Percentiles rank a stretch among this genome's conserved stretches.
phyloP scores from a whole-genome alignment of 192 early-diverging fungal genomes.

The Entomortierella chlamydospora region DNA sequence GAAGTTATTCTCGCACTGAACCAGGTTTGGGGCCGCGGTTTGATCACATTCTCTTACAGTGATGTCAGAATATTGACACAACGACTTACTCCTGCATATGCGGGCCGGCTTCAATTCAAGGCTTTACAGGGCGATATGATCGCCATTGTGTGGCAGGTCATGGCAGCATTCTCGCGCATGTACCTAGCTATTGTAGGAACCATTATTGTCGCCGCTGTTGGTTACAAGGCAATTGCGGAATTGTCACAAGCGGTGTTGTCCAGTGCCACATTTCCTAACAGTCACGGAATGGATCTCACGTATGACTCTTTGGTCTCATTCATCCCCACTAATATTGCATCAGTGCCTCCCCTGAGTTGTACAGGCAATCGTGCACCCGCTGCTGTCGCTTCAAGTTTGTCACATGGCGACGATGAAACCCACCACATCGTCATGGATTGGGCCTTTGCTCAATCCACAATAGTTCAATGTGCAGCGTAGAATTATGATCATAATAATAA shows the following conservation, averaged over 20 bases:
- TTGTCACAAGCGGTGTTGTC: constrained; percentile 5
- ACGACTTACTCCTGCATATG: constrained; percentile 48
- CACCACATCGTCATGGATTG: constrained; percentile 1
- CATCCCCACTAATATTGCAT: not conserved
- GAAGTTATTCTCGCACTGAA: constrained; percentile 57
- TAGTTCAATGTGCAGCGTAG: constrained; percentile 15
- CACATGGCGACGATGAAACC: not conserved
- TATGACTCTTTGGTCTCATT: not conserved
- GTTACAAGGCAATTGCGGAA: constrained; percentile 38
- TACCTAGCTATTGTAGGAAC: constrained; percentile 39
- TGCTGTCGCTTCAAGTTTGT: not conserved
- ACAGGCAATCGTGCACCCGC: not conserved
- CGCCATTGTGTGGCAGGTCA: constrained; percentile 41
- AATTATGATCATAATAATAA: too few species aligned
- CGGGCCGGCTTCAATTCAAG: constrained; percentile 52
- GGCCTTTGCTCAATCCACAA: constrained; percentile 6
- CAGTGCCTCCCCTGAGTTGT: not conserved
- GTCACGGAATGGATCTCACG: not conserved
- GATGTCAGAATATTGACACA: constrained; percentile 59
- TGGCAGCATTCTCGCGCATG: constrained; percentile 34
- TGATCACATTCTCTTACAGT: constrained; percentile 54
- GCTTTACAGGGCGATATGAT: constrained; percentile 44
- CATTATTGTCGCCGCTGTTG: constrained; percentile 33
- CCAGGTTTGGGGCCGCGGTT: constrained; percentile 51
- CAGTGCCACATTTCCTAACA: not conserved